Percentiles rank a stretch among this genome's conserved stretches.
Conservation (phyloP, 495 filamentous ascomycete genomes). For the Aspergillus egyptiacus region DNA sequence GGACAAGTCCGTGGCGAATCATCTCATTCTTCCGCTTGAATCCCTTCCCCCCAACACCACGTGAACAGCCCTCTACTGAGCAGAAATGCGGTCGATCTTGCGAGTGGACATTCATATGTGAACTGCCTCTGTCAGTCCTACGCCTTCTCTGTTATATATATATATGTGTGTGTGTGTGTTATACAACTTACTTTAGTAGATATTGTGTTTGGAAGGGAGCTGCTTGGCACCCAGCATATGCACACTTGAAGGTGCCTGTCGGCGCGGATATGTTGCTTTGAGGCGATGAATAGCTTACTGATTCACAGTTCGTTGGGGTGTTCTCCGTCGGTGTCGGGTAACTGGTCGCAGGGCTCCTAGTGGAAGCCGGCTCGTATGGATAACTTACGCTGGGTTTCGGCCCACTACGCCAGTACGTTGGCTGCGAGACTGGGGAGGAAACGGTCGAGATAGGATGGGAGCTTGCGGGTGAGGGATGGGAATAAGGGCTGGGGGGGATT, state of each 20-base stretch:
- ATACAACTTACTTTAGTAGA: conserved; percentile 58
- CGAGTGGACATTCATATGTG: conserved; percentile 96
- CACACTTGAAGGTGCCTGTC: conserved; percentile 51
- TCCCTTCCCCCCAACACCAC: conserved; percentile 79
- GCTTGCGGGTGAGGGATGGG: conserved; percentile 37
- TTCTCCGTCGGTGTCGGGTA: conserved; percentile 44
- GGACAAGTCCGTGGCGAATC: conserved; percentile 94
- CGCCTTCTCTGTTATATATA: too few relatives aligned
- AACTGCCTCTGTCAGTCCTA: conserved; percentile 51
- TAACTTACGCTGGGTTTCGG: conserved; percentile 23
- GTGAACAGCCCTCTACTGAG: conserved; percentile 69
- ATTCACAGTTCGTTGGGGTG: conserved; percentile 21
- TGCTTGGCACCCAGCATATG: conserved; percentile 71
- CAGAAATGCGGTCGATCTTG: conserved; percentile 89
- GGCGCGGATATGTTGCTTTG: conserved; percentile 22
- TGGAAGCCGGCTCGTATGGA: conserved; percentile 24
- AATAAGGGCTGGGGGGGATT: conserved; percentile 35
- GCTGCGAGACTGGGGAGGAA: conserved; percentile 36
- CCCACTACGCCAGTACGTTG: conserved; percentile 24
- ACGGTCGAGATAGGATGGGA: conserved; percentile 34
- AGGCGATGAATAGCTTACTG: conserved; percentile 17
- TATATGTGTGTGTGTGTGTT: not conserved
- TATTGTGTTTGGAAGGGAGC: conserved; percentile 90
- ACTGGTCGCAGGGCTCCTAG: conserved; percentile 30
- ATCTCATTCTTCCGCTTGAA: conserved; percentile 99